Evolutionary conservation across 495 filamentous ascomycete species (phyloP).

Genomic region (Neurospora sp.): DNA sequence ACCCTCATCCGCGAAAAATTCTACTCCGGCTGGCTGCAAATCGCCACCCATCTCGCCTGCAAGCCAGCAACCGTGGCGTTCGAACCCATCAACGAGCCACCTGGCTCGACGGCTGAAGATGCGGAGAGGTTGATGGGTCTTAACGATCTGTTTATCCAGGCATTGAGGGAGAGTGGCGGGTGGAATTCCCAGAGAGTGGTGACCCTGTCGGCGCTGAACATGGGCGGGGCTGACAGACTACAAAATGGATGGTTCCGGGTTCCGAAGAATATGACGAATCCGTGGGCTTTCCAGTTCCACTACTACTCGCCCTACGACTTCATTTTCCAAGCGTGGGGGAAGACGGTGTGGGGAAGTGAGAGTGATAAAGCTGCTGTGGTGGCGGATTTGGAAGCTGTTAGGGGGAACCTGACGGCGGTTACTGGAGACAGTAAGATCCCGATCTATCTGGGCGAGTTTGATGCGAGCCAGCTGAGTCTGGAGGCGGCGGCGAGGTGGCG

Average conservation of each 20-base stretch:
- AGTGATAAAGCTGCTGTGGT: constrained; percentile 40
- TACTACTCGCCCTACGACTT: constrained; percentile 53
- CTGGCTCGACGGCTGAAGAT: constrained; percentile 40
- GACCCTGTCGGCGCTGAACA: constrained; percentile 41
- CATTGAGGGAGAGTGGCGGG: constrained; percentile 44
- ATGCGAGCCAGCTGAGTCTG: constrained; percentile 34
- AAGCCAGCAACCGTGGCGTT: constrained; percentile 47
- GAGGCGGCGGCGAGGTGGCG: constrained; percentile 49
- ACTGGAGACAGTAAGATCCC: constrained; percentile 21
- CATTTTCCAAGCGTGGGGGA: constrained; percentile 45
- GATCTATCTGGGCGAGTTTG: constrained; percentile 50
- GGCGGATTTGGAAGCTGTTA: constrained; percentile 40
- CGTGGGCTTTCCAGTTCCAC: constrained; percentile 53
- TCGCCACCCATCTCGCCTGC: constrained; percentile 44
- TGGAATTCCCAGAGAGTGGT: constrained; percentile 47
- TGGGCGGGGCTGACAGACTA: constrained; percentile 42
- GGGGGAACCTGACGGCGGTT: constrained; percentile 40
- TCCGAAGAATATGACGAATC: constrained; percentile 40
- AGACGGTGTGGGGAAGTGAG: constrained; percentile 49
- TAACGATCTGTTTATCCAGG: constrained; percentile 47
- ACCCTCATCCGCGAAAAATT: constrained; percentile 48
- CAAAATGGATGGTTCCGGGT: constrained; percentile 37
- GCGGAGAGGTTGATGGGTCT: constrained; percentile 42
- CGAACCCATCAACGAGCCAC: constrained; percentile 52
- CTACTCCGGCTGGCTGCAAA: constrained; percentile 48